Conservation (phyloP, 345 rosid species). For the Sonneratia caseolaris region DNA sequence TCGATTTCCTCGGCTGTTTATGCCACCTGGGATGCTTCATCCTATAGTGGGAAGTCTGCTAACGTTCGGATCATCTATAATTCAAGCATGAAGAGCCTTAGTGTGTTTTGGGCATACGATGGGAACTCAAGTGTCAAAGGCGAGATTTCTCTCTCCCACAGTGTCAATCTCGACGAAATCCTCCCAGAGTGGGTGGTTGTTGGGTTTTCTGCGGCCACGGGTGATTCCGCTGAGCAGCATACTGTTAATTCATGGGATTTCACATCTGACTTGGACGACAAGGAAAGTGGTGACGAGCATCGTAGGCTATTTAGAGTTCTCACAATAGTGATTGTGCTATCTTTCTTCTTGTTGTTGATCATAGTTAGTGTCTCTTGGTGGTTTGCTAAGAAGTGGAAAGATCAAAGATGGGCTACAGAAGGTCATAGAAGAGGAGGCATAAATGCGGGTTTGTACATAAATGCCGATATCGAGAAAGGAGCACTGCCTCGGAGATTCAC, state of each 20-base stretch:
- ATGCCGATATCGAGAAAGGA: constrained; percentile 9
- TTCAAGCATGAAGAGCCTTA: constrained; percentile 7
- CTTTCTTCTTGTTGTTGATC: not conserved
- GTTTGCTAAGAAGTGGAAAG: not conserved
- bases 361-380: not conserved
- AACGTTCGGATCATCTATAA: constrained; percentile 7
- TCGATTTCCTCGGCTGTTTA: constrained; percentile 4
- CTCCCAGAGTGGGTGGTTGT: constrained; percentile 14
- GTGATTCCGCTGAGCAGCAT: not conserved
- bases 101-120: constrained; percentile 9
- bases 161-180: constrained; percentile 9
- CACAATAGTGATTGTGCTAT: not conserved
- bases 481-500: constrained; percentile 12
- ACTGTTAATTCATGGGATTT: constrained; percentile 20
- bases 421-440: not conserved
- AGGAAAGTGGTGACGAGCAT: not conserved
- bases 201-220: constrained; percentile 21
- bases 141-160: not conserved
- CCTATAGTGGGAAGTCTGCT: not conserved
- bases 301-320: not conserved
- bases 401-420: not conserved
- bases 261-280: constrained; percentile 5
- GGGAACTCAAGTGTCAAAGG: not conserved
- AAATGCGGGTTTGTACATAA: not conserved
- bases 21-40: constrained; percentile 8